Evolutionary conservation across 83 land plant genomes (phyloP), one percentile per base, ranked within the genome.

Genomic region (Thuja plicata): DNA sequence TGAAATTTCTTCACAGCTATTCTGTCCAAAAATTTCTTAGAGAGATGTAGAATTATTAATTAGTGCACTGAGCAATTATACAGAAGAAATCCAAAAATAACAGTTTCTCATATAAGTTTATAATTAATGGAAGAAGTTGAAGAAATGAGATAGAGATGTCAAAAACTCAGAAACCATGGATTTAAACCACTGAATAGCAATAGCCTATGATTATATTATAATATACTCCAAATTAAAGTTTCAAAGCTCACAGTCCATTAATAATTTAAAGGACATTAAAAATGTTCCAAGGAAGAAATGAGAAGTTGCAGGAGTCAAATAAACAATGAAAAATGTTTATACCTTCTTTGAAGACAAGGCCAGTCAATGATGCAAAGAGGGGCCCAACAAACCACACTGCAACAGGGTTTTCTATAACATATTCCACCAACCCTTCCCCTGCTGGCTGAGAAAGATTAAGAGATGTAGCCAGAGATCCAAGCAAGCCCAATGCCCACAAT

Each of bases 331-430:
- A 86, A 12, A 21, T 15, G 27, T 55, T 24, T 57, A 74, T 91
- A 95, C 99, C 99, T 94, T 98, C 99, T 86, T 98, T 98, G 89
- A 98, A 98, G 32, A 96, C 99, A 12, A 98, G 95, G 24, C 99
- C 99, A 13, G 99, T 98, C 86, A 98, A 87, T 40, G 99, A 90
- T 27, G 99, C 99, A 93, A 97, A 98, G 41, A 97, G 93, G 34
- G 99, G 99, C 46, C 99, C 99, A 87, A 98, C 94, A 89, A 99
- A 92, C 99, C 99, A 98, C 17, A 98, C 89, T 13, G 96, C 97
- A 30, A 86, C 81, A 15, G 97, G 99, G 82, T 98, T 89, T 5
- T 93, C 91, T 24, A 96, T 17, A 37, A 96, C 99, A 92, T 94
- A 98, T 15, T 93, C 89, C 21, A 94, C 92, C 88, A 98, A 86